Evolutionary conservation across 345 rosid genomes (phyloP), one percentile per base, ranked within the genome.

Genomic region (Salix purpurea): DNA sequence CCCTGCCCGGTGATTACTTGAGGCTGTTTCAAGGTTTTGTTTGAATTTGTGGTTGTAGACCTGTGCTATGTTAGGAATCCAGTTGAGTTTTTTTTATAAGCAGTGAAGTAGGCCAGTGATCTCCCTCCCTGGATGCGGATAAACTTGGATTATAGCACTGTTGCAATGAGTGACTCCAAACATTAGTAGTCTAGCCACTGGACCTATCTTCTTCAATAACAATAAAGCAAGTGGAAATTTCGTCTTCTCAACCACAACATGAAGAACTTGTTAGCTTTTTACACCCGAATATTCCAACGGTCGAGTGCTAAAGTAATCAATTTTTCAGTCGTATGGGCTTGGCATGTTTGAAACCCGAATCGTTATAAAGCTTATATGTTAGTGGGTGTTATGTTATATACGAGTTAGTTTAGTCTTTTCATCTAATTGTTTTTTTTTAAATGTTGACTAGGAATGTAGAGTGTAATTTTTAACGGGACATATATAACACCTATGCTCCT

Each of bases 1-100:
- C 46, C 46, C 46, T 42, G 46, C 46, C 46, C 66, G 69, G 40
- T 42, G 32, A 30, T 23, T 36, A 69, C 39, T 36, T 48, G 44
- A 18, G 50, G 74, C 72, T 70, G 64, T 64, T 30, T 9, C 60
- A 34, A 40, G 50, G 7, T 54, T 77, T 37, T 77, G 69, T 21
- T 56, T 80, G 30, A 40, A 21, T 39, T 71, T 24, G 60, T 8
- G 14, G 39, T 3, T n/a, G 18, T 19, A 44, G 44, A 36, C 40
- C 11, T 50, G 19, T 56, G 18, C 8, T 34, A 0, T 11, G 5
- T 4, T 3, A n/a, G 64, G 10, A 58, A 23, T 58, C 64, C 64
- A 58, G 64, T 23, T 4, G 15, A 1, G 28, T 42, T 36, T 3
- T 23, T 19, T 0, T 23, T 4, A 58, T 4, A 10, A 58, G 64